Evolutionary conservation across 176 grass and related monocot genomes (phyloP), one percentile per base, ranked within the genome.

Genomic region (Cenchrus americanus): DNA sequence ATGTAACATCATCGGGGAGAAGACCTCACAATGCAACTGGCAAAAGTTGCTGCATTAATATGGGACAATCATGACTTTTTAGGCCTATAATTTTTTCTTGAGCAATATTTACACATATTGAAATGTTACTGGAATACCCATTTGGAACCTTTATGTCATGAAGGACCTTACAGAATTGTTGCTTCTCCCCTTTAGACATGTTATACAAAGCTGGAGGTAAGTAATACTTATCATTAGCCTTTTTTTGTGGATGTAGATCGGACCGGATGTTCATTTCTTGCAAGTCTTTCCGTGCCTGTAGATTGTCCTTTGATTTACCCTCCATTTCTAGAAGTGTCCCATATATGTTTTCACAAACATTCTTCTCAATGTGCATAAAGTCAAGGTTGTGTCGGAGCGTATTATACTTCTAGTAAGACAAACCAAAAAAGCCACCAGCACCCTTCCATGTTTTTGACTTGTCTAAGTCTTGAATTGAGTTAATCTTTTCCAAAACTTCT

Each of bases 61-160:
- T 55, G 44, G 55, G 71, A 8, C 50, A 55, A 8, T 55, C 50
- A 55, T 75, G 71, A 58, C 51, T 57, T 42, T 75, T 58, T n/a
- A 75, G 51, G 52, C 30, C 52, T 41, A 18, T 14, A n/a, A 75
- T n/a, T 75, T 75, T 37, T 46, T 1, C 3, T 58, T 75, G 51
- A 75, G 7, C 27, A 53, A 55, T 17, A 75, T 75, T 75, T 57
- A 55, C 9, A 41, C 51, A 75, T 75, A 30, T 58, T 3, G 44
- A 71, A 44, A 71, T 71, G 44, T 71, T 71, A 71, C 43, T 71
- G 13, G 69, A 71, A 49, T 71, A 71, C 24, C 68, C 43, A 71
- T 71, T n/a, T 71, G 44, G 69, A 71, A 49, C 69, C 49, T 9
- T 49, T 49, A 71, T 49, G 14, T 50, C 44, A 50, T 8, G 44